Percentiles rank a stretch among this genome's conserved stretches.
phyloP scores from a whole-genome alignment of 2,329 filamentous ascomycete species.

The Fusarium vanettenii region DNA sequence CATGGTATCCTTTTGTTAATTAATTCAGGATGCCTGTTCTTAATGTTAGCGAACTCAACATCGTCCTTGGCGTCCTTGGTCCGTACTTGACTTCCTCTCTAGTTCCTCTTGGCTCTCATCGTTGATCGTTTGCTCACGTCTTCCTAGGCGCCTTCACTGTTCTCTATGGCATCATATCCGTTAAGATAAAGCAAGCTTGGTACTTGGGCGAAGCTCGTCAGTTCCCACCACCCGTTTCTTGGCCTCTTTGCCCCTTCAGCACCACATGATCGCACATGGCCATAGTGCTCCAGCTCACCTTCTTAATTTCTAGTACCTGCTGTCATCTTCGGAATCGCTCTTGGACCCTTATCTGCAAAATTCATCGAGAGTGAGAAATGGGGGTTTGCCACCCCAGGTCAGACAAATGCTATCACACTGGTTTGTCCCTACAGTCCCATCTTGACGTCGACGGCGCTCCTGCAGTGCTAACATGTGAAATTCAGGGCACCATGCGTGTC shows the following conservation, averaged over 20 bases:
- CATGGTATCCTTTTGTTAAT: background rate
- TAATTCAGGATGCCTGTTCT: background rate
- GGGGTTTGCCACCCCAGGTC: background rate
- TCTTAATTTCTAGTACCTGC: background rate
- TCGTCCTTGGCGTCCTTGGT: background rate
- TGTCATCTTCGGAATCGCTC: background rate
- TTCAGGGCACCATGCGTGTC: conserved; percentile 62
- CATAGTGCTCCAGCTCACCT: background rate
- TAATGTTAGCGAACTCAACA: background rate
- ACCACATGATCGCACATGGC: background rate
- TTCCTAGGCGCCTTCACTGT: background rate
- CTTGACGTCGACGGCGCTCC: background rate
- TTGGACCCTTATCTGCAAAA: background rate
- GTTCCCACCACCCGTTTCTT: background rate
- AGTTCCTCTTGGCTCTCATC: background rate
- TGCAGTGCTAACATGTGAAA: background rate
- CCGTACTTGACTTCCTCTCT: background rate
- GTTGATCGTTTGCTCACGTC: background rate
- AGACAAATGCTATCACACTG: background rate
- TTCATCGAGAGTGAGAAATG: background rate
- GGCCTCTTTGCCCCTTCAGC: background rate
- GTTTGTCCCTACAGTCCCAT: background rate
- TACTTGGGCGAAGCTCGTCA: background rate
- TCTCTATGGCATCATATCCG: background rate
- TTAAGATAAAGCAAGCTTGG: background rate